These are phyloP conservation scores for Verticillium nonalfalfae DNA, from an alignment of 2,329 filamentous ascomycete genomes.

Conservation along the genomic window DNA sequence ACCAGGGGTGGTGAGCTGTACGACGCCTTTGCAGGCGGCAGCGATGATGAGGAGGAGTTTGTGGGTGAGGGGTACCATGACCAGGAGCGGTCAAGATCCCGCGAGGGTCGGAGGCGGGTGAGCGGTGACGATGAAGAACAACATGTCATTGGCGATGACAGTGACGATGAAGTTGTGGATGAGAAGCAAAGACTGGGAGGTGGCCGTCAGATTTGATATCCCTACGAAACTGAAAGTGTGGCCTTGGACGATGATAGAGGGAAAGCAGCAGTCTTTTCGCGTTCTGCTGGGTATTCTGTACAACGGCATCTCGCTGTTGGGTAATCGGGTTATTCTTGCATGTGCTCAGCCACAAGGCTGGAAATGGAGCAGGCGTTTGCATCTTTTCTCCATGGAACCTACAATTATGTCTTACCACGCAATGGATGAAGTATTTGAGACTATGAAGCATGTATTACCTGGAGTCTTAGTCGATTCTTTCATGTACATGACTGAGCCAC, in stretches of 20 bases:
- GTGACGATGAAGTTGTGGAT: slow-evolving; percentile 31
- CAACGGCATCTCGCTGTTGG: not conserved
- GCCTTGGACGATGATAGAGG: not conserved
- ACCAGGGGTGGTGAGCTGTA: slow-evolving; percentile 83
- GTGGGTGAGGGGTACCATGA: slow-evolving; percentile 32
- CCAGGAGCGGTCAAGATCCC: slow-evolving; percentile 5
- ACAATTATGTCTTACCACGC: not conserved
- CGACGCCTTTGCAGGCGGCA: slow-evolving; percentile 91
- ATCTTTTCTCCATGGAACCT: not conserved
- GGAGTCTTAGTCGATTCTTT: no score
- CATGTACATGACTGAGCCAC: no score
- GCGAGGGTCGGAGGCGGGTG: slow-evolving; percentile 12
- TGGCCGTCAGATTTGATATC: not conserved
- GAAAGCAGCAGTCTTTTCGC: not conserved
- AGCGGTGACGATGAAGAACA: slow-evolving; percentile 31
- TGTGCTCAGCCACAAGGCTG: not conserved
- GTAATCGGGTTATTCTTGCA: not conserved
- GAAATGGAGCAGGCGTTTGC: not conserved
- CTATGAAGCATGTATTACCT: not conserved
- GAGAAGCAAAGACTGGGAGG: slow-evolving; percentile 14
- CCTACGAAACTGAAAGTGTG: not conserved
- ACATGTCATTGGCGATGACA: slow-evolving; percentile 45
- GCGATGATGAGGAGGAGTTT: slow-evolving; percentile 62
- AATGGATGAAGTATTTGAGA: not conserved
- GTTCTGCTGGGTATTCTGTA: not conserved